Conservation (phyloP, 768 basidiomycete species). For the Kwoniella pini region DNA sequence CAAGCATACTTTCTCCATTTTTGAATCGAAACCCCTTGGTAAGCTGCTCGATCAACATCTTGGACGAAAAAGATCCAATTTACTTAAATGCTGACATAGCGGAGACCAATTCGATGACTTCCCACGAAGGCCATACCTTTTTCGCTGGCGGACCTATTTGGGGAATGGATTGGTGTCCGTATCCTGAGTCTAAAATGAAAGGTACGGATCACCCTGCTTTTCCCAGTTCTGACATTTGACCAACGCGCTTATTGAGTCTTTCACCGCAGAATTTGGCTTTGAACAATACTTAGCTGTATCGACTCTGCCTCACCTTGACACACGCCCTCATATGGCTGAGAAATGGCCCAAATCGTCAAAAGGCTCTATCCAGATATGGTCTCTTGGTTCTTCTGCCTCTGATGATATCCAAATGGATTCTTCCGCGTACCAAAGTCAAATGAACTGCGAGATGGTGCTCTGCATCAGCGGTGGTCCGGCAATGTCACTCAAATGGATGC, state of each 20-base stretch:
- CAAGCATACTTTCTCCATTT: conserved; percentile 22
- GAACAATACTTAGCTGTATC: conserved; percentile 84
- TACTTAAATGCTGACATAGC: conserved; percentile 10
- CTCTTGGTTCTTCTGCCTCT: conserved; percentile 52
- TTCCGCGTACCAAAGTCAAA: conserved; percentile 57
- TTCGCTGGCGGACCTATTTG: conserved; percentile 88
- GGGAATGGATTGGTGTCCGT: conserved; percentile 92
- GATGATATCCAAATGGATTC: conserved; percentile 17
- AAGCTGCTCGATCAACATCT: too few species aligned
- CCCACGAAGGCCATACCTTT: conserved; percentile 59
- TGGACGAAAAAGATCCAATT: not conserved
- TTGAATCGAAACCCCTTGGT: conserved; percentile 30
- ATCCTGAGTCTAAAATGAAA: conserved; percentile 55
- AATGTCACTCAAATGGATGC: conserved; percentile 88
- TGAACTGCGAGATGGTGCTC: conserved; percentile 80
- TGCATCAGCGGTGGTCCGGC: conserved; percentile 80
- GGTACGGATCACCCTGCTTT: conserved; percentile 20
- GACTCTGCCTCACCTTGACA: conserved; percentile 66
- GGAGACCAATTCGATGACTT: conserved; percentile 5
- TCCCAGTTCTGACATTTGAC: not conserved
- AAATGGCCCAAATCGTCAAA: conserved; percentile 58
- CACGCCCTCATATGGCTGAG: conserved; percentile 68
- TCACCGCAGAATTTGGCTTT: conserved; percentile 48
- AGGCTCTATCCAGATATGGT: conserved; percentile 88
- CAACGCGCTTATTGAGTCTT: not conserved